phyloP scores from a whole-genome alignment of 2,329 filamentous ascomycete genomes.

The Ascocoryne sarcoides region DNA sequence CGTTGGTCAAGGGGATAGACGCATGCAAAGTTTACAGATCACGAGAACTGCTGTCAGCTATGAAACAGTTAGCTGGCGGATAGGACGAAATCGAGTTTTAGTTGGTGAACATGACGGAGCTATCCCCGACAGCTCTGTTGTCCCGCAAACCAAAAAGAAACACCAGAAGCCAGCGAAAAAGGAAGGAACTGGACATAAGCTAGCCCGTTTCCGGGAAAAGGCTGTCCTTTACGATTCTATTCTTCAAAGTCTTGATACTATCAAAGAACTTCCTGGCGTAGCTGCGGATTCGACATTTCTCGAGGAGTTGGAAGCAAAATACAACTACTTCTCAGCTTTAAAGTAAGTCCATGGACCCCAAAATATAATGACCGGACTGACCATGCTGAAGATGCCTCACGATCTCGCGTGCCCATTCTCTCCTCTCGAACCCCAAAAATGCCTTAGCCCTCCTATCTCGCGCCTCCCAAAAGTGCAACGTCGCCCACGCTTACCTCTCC shows the following conservation, averaged over 20 bases:
- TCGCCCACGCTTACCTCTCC: constrained; percentile 40
- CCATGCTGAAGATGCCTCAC: constrained; percentile 74
- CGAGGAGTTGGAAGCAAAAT: constrained; percentile 67
- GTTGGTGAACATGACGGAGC: constrained; percentile 77
- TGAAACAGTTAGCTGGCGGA: constrained; percentile 86
- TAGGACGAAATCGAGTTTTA: constrained; percentile 84
- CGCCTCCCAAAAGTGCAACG: constrained; percentile 53
- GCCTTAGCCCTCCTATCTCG: constrained; percentile 78
- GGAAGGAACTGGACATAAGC: constrained; percentile 63
- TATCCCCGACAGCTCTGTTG: constrained; percentile 38
- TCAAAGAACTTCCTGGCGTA: constrained; percentile 83
- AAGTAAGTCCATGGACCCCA: constrained; percentile 48
- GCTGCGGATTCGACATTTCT: constrained; percentile 73
- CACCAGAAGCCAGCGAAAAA: constrained; percentile 42
- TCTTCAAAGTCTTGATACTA: constrained; percentile 80
- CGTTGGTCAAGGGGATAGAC: constrained; percentile 70
- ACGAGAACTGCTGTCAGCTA: constrained; percentile 92
- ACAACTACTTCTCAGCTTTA: constrained; percentile 77
- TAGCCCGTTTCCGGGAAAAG: constrained; percentile 76
- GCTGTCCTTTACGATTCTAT: constrained; percentile 86
- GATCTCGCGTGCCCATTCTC: constrained; percentile 73
- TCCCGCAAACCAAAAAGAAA: constrained; percentile 45
- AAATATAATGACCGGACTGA: no score
- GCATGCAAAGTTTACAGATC: constrained; percentile 88
- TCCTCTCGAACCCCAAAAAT: constrained; percentile 64